Percentiles rank a stretch among this genome's conserved stretches.
These are phyloP conservation scores for Musa balbisiana DNA, from an alignment of 202 grass and related monocot species.

Conservation along the genomic window DNA sequence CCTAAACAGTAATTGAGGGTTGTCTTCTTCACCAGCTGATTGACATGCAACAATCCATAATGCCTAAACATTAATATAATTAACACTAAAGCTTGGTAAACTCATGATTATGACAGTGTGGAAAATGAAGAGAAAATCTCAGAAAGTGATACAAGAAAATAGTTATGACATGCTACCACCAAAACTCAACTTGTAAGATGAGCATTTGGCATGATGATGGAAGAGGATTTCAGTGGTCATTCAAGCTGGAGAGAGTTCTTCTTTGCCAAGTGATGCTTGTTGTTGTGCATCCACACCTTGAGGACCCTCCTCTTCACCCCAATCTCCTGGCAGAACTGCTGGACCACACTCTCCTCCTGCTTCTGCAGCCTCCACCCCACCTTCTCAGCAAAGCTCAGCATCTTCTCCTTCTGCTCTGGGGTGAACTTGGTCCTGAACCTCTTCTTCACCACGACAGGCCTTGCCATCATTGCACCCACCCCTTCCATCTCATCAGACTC, in stretches of 20 bases:
- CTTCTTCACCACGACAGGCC: conserved; percentile 36
- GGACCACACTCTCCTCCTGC: conserved; percentile 64
- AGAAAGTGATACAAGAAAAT: no score
- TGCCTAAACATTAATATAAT: no score
- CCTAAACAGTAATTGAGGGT: no score
- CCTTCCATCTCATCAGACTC: conserved; percentile 61
- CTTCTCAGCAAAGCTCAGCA: conserved; percentile 81
- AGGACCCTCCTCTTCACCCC: conserved; percentile 77
- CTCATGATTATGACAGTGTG: no score
- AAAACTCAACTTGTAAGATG: no score
- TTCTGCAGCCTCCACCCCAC: conserved; percentile 75
- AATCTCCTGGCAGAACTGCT: conserved; percentile 85
- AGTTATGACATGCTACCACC: no score
- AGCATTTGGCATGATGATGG: no score
- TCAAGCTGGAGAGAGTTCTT: conserved; percentile 7
- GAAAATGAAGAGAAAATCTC: no score
- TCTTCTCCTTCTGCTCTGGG: conserved; percentile 73
- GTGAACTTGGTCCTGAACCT: conserved; percentile 92
- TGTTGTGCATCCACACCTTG: conserved; percentile 45
- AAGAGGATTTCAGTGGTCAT: not conserved
- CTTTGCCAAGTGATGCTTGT: conserved; percentile 35
- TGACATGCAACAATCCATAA: no score
- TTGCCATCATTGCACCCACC: not conserved
- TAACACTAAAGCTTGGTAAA: no score
- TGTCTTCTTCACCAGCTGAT: no score